A percentile compares a stretch with the other conserved stretches of the same genome.
phyloP scores from a whole-genome alignment of 345 rosid species.

The Eucalyptus virginea region DNA sequence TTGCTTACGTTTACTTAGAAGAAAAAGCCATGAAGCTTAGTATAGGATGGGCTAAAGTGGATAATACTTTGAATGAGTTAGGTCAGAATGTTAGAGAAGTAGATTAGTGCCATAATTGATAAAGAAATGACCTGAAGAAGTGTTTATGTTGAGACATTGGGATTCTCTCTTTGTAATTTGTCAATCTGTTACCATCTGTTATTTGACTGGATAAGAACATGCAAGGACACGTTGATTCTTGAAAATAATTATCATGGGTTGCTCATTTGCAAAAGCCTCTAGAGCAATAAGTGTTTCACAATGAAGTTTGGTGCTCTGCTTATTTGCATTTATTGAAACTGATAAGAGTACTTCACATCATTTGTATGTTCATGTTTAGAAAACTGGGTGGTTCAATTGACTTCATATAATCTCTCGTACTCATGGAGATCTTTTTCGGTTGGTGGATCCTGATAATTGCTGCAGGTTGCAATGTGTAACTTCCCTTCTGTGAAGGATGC shows the following conservation, averaged over 20 bases:
- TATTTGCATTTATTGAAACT: neutral
- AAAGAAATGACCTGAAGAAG: neutral
- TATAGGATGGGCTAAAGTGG: neutral
- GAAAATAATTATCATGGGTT: neutral
- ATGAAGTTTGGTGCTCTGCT: neutral
- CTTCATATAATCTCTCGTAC: neutral
- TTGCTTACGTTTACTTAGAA: neutral
- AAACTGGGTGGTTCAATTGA: neutral
- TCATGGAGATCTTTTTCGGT: neutral
- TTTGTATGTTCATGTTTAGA: neutral
- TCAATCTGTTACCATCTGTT: neutral
- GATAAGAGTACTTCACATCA: neutral
- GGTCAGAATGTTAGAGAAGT: neutral
- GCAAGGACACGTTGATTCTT: neutral
- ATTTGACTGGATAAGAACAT: neutral
- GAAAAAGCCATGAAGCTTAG: neutral
- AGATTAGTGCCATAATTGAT: neutral
- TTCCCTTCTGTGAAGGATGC: slow-evolving; percentile 91
- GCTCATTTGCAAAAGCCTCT: neutral
- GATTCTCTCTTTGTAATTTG: neutral
- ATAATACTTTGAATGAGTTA: neutral
- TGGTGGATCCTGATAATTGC: neutral
- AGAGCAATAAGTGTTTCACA: neutral
- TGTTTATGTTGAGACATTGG: neutral
- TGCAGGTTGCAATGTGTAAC: slow-evolving; percentile 93